Evolutionary conservation across 331 rosid genomes (phyloP).

Genomic region (Rhamnella rubrinervis): DNA sequence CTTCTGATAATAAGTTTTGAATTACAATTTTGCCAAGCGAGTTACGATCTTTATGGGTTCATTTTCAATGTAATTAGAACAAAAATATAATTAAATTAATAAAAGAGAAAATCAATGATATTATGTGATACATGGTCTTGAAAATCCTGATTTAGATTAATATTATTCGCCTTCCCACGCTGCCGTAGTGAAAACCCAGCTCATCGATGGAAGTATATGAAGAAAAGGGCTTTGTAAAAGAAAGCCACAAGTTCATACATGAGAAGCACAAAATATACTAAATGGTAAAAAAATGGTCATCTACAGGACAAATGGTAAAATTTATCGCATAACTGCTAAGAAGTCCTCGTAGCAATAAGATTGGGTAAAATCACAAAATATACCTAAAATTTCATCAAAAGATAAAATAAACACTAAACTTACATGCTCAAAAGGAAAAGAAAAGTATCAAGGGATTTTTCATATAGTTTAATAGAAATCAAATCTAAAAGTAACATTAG

Average conservation of each 20-base stretch:
- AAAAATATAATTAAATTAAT: slow-evolving; percentile 3
- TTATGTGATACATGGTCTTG: slow-evolving; percentile 75
- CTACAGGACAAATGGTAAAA: background rate
- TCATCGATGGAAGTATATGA: slow-evolving; percentile 91
- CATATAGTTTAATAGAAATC: slow-evolving; percentile 79
- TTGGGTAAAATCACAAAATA: too few relatives aligned
- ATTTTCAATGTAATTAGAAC: background rate
- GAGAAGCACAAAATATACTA: background rate
- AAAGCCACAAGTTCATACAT: background rate
- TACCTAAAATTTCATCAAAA: background rate
- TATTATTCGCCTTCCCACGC: slow-evolving; percentile 79
- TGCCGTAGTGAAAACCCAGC: slow-evolving; percentile 71
- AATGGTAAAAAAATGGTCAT: background rate
- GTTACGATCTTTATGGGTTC: background rate
- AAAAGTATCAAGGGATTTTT: slow-evolving; percentile 77
- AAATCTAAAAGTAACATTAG: slow-evolving; percentile 77
- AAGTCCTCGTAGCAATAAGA: too few relatives aligned
- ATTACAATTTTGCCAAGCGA: background rate
- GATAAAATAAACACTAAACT: slow-evolving; percentile 7
- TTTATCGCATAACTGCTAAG: too few relatives aligned
- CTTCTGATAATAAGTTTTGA: too few relatives aligned
- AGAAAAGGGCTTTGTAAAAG: background rate
- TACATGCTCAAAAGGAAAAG: slow-evolving; percentile 8
- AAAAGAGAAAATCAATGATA: background rate
- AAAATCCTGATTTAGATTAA: slow-evolving; percentile 91